Evolutionary conservation across 2,329 filamentous ascomycete species (phyloP), one percentile per base, ranked within the genome.

Genomic region (Falciphora oryzae): DNA sequence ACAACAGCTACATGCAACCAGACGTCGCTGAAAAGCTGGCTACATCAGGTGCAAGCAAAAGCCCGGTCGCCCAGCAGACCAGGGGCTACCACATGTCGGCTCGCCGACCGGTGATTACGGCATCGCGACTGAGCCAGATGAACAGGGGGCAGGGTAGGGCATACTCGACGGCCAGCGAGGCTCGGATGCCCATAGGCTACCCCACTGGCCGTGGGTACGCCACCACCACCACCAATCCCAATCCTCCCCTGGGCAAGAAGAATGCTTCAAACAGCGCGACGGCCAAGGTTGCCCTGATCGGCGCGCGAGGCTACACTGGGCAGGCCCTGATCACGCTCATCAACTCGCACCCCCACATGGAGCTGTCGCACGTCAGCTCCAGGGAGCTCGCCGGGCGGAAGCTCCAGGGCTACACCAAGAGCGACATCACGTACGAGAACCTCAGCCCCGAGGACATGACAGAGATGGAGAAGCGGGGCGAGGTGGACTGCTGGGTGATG

Each of bases 401-500:
- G 76, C 85, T 98, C 27, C 82, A 94, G 76, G 93, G 93, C 35
- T 99, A 99, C 76, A 87, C 86, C 72, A 98, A 97, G 85, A 87
- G 90, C 68, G 88, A 96, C 67, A 91, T 99, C 70, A 92, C 87
- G 68, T 99, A 99, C 77, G 92, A 97, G 77, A 97, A 93, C 75
- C 82, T 98, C 59, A 88, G 85, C 65, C 86, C 92, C 8, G 94
- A 98, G 69, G 94, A 98, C 70, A 89, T 97, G 16, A 87, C 88
- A 68, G 84, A 88, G 65, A 92, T 98, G 85, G 91, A 95, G 67
- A 88, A 90, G 74, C 87, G 89, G 38, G 90, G 91, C 63, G 86
- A 93, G 72, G 88, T 98, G 62, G 94, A 98, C 79, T 95, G 91
- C 79, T 98, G 93, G 93, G 91, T 98, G 59, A 95, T 98, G 91